Conservation (phyloP, 768 basidiomycete species). For the Boletellus ananiceps region DNA sequence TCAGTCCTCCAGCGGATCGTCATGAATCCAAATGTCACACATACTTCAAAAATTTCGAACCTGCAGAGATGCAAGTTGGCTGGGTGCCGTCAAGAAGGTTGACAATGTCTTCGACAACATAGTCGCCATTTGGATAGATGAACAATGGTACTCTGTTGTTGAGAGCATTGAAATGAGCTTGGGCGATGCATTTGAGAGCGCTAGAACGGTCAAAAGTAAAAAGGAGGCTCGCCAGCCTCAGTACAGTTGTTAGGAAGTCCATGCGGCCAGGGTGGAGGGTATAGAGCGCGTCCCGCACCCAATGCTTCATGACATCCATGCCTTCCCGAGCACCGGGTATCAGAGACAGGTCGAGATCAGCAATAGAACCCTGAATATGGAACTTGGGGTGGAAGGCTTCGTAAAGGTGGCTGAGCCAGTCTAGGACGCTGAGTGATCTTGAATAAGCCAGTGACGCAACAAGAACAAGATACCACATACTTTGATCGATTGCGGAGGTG, state of each 20-base stretch:
- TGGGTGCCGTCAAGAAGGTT: slow-evolving; percentile 26
- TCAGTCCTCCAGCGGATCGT: slow-evolving; percentile 23
- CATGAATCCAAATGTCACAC: slow-evolving; percentile 1
- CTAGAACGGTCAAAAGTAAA: slow-evolving; percentile 35
- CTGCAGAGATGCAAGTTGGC: slow-evolving; percentile 29
- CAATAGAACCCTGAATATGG: slow-evolving; percentile 42
- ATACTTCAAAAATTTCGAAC: slow-evolving; percentile 40
- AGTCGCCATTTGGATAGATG: slow-evolving; percentile 13
- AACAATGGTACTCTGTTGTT: slow-evolving; percentile 3
- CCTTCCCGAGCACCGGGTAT: slow-evolving; percentile 39
- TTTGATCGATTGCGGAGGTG: background rate
- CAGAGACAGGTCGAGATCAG: slow-evolving; percentile 30
- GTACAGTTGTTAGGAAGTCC: slow-evolving; percentile 34
- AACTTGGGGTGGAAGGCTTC: slow-evolving; percentile 47
- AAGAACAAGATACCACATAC: slow-evolving; percentile 3
- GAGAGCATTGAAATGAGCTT: slow-evolving; percentile 27
- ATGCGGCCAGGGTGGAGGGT: slow-evolving; percentile 1
- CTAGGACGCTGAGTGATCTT: slow-evolving; percentile 1
- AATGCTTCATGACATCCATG: slow-evolving; percentile 38
- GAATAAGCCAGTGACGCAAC: background rate
- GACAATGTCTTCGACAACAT: slow-evolving; percentile 34
- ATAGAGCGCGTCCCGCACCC: slow-evolving; percentile 47
- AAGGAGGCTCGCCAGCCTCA: slow-evolving; percentile 36
- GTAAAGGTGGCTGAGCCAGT: slow-evolving; percentile 43
- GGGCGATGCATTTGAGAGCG: slow-evolving; percentile 34